A percentile compares a stretch with the other conserved stretches of the same genome.
These are phyloP conservation scores for Phytophthora ramorum DNA, from an alignment of 352 stramenopile species.

Conservation along the genomic window DNA sequence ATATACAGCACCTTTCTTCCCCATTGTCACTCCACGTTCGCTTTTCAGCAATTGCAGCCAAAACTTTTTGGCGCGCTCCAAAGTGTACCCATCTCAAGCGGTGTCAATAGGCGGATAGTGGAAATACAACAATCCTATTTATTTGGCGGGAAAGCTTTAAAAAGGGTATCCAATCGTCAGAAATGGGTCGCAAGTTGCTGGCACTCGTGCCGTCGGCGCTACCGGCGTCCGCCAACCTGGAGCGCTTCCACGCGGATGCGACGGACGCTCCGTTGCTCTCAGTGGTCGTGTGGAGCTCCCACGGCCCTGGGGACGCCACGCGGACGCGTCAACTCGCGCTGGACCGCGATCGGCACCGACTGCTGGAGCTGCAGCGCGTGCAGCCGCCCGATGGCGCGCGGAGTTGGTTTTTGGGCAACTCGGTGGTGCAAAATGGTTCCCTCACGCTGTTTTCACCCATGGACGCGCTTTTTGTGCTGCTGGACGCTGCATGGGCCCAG, in stretches of 20 bases:
- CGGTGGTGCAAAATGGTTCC: slow-evolving; percentile 71
- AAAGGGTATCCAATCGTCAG: background rate
- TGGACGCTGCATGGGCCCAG: slow-evolving; percentile 60
- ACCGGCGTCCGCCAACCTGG: slow-evolving; percentile 37
- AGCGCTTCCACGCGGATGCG: slow-evolving; percentile 76
- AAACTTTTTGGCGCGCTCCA: slow-evolving; percentile 9
- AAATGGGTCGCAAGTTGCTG: slow-evolving; percentile 59
- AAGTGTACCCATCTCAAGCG: slow-evolving; percentile 10
- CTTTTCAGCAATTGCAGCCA: slow-evolving; percentile 11
- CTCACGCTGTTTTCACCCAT: slow-evolving; percentile 70
- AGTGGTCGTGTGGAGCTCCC: slow-evolving; percentile 58
- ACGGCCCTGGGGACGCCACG: background rate
- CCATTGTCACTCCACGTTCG: slow-evolving; percentile 15
- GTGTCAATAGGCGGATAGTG: background rate
- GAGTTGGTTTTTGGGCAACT: slow-evolving; percentile 84
- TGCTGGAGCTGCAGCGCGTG: slow-evolving; percentile 76
- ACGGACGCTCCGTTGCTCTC: slow-evolving; percentile 55
- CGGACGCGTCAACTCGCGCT: slow-evolving; percentile 71
- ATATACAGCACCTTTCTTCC: slow-evolving; percentile 33
- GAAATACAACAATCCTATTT: background rate
- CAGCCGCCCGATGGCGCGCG: slow-evolving; percentile 51
- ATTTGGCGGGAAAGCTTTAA: slow-evolving; percentile 28
- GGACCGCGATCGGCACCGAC: slow-evolving; percentile 27
- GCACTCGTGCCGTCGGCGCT: slow-evolving; percentile 54
- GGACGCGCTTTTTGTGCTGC: slow-evolving; percentile 77